A percentile compares a stretch with the other conserved stretches of the same genome.
Evolutionary conservation across 179 eudicot species (phyloP).

Genomic region (Beta macrorhiza): DNA sequence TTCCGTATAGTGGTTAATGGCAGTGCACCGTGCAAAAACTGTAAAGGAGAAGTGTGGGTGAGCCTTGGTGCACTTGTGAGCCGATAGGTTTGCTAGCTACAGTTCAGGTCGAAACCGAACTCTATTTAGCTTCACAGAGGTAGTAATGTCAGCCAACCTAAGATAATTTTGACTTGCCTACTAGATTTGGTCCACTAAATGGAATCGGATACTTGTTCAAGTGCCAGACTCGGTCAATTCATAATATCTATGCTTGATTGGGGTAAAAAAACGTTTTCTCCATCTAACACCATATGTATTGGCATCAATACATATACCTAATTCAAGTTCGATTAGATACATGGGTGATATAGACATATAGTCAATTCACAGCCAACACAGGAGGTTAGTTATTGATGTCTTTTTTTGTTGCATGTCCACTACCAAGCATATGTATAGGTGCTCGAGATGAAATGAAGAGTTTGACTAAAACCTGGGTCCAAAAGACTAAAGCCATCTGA

Average conservation of each 20-base stretch:
- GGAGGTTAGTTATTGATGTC: no score
- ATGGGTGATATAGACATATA: no score
- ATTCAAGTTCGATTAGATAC: no score
- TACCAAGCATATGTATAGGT: no score
- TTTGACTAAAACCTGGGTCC: background rate
- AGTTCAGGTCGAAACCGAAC: background rate
- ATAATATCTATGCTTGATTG: no score
- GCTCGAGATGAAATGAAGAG: background rate
- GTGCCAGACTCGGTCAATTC: background rate
- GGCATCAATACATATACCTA: no score
- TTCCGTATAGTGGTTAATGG: background rate
- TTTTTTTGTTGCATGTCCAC: background rate
- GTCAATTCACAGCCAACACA: no score
- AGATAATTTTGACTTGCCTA: no score
- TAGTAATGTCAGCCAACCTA: no score
- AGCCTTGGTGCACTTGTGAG: background rate
- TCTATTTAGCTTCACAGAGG: background rate
- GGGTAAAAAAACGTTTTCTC: no score
- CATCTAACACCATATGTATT: no score
- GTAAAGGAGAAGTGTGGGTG: background rate
- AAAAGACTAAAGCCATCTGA: background rate
- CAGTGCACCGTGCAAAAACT: background rate
- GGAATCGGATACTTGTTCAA: background rate
- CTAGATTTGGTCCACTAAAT: background rate
- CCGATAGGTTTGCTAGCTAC: background rate